Evolutionary conservation across 169 alveolate species (phyloP).

Genomic region (Nephromyces sp.): DNA sequence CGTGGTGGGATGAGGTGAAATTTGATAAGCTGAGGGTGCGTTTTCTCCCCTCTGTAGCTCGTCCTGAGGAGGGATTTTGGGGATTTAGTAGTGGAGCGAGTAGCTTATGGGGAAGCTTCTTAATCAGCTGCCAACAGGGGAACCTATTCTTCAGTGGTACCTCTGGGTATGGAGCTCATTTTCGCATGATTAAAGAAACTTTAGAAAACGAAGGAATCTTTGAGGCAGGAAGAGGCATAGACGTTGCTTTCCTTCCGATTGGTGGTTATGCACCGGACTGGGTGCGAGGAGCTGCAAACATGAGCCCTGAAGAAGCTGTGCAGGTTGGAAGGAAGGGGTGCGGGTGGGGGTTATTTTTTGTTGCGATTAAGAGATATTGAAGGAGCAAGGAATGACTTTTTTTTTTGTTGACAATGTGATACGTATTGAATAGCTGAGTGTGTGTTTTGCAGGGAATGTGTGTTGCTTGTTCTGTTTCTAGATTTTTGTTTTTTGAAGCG

Average conservation of each 20-base stretch:
- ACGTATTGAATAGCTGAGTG: not conserved
- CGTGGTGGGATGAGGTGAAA: not conserved
- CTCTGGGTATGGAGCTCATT: not conserved
- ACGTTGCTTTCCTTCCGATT: not conserved
- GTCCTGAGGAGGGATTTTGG: not conserved
- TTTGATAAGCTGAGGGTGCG: not conserved
- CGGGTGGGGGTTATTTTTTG: no score
- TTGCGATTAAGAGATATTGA: no score
- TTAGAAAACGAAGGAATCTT: not conserved
- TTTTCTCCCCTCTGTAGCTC: not conserved
- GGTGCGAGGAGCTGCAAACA: not conserved
- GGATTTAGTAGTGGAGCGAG: not conserved
- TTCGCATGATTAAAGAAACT: not conserved
- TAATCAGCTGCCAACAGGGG: not conserved
- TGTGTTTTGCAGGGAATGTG: not conserved
- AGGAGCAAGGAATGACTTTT: no score
- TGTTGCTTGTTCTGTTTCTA: not conserved
- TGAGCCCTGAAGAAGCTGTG: not conserved
- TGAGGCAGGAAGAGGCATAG: not conserved
- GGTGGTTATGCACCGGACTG: not conserved
- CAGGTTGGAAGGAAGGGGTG: no score
- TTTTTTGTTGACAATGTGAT: not conserved
- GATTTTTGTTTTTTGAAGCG: not conserved
- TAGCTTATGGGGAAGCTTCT: not conserved
- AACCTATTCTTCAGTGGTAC: not conserved